Percentiles rank a stretch among this genome's conserved stretches.
Evolutionary conservation across 1,139 yeast genomes (phyloP).

Genomic region (Lodderomyces orthopsilosis): DNA sequence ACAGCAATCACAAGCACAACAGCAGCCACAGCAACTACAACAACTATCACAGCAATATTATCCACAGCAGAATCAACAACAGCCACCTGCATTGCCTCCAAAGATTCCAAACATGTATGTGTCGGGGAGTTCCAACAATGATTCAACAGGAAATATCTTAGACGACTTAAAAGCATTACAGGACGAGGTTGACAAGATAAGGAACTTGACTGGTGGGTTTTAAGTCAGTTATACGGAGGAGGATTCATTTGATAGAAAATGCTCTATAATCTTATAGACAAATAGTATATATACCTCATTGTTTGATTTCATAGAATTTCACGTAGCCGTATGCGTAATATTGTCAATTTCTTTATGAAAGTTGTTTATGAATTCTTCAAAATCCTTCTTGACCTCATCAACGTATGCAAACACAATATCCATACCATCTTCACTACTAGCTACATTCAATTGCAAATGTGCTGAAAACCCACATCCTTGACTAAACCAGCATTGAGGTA

Average conservation of each 20-base stretch:
- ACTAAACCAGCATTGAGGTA: constrained; percentile 22
- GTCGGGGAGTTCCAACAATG: constrained; percentile 18
- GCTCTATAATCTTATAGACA: neutral
- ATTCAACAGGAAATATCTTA: constrained; percentile 50
- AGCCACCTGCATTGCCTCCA: constrained; percentile 36
- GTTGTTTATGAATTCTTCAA: constrained; percentile 11
- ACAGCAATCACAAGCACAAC: neutral
- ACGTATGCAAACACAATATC: constrained; percentile 21
- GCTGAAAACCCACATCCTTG: constrained; percentile 23
- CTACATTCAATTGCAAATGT: constrained; percentile 21
- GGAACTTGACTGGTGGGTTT: constrained; percentile 51
- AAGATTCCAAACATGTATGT: constrained; percentile 18
- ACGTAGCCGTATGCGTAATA: neutral
- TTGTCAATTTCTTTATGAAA: constrained; percentile 2
- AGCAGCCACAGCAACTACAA: neutral
- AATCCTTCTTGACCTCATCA: constrained; percentile 15
- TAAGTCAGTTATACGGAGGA: constrained; percentile 14
- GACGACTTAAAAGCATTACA: constrained; percentile 63
- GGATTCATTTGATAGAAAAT: neutral
- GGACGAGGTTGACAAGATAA: constrained; percentile 58
- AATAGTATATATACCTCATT: no score
- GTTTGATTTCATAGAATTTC: neutral
- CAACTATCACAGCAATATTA: constrained; percentile 4
- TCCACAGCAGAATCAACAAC: constrained; percentile 3
- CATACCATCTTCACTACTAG: constrained; percentile 21